Percentiles rank a stretch among this genome's conserved stretches.
Conservation (phyloP, 805 yeast species). For the Spathaspora girioi region DNA sequence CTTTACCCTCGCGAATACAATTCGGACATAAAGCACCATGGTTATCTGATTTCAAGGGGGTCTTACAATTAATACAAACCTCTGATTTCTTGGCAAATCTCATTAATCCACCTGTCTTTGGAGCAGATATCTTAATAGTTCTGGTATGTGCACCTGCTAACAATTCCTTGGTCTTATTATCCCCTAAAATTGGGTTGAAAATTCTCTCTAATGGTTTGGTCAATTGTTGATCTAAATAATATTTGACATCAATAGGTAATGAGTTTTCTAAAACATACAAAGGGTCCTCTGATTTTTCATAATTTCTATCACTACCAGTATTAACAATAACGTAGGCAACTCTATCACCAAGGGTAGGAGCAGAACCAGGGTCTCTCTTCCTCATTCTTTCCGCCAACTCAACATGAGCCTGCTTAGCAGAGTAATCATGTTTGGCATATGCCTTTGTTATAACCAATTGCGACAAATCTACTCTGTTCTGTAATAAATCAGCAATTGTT, state of each 20-base stretch:
- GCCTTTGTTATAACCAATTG: slow-evolving; percentile 93
- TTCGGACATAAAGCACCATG: slow-evolving; percentile 79
- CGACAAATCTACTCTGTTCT: slow-evolving; percentile 88
- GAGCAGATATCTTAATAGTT: slow-evolving; percentile 67
- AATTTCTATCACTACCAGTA: slow-evolving; percentile 80
- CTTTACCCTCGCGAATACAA: slow-evolving; percentile 67
- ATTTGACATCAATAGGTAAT: slow-evolving; percentile 89
- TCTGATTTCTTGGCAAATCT: slow-evolving; percentile 87
- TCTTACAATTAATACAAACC: slow-evolving; percentile 82
- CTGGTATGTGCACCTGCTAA: slow-evolving; percentile 83
- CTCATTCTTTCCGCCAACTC: slow-evolving; percentile 95
- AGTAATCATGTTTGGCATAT: slow-evolving; percentile 81
- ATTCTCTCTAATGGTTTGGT: slow-evolving; percentile 91
- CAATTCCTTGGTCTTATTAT: slow-evolving; percentile 71
- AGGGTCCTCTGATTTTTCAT: slow-evolving; percentile 97
- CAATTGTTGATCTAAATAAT: slow-evolving; percentile 88
- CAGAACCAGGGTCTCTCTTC: slow-evolving; percentile 95
- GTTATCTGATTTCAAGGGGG: slow-evolving; percentile 59
- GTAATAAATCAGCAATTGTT: slow-evolving; percentile 85
- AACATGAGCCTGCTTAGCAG: slow-evolving; percentile 96
- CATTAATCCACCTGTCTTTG: slow-evolving; percentile 85
- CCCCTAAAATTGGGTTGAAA: slow-evolving; percentile 93
- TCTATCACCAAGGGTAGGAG: slow-evolving; percentile 95
- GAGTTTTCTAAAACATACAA: slow-evolving; percentile 88
- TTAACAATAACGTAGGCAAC: slow-evolving; percentile 91